Base-by-base conservation (phyloP, 139 green algal genomes). In the Chlorella sp. region DNA sequence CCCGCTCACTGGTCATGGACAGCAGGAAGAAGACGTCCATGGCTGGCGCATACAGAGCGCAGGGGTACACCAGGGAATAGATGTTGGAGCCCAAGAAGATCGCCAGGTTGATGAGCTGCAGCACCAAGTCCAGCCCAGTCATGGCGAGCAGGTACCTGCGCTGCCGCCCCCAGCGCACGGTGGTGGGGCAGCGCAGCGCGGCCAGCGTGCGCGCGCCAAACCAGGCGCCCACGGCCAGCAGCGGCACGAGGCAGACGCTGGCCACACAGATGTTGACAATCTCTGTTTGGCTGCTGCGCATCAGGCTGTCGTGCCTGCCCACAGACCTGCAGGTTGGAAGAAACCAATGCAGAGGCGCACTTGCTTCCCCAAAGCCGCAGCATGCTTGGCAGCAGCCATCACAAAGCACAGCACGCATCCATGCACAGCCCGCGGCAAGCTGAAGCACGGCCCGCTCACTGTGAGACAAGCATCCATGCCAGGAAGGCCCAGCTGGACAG, bases 231-330 rank as follows among this genome's bases (percentile, higher is more conserved):
- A 56, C 44, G 7, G 13, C n/a, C 26, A 60, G 39, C 39, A 78
- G 17, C 23, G 26, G 16, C 39, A 36, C 39, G 39, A 78, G 70
- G 39, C 70, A 78, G 25, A 56, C 28, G 70, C 25, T 38, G 1
- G 25, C 70, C 26, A 78, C 70, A 5, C 39, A n/a, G 25, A 78
- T 78, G 70, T 78, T 78, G 12, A 78, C 70, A 28, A n/a, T 38
- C 13, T 78, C 70, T 0, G 56, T 11, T 3, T 25, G 13, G 41
- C 36, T 17, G 25, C 26, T 78, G 26, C 70, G 39, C 39, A 78
- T 47, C 13, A 78, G 70, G 25, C 39, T 60, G 70, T 78, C 56
- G 70, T 12, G 38, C 39, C 47, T 41, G 4, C 26, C 28, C 0
- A 60, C 25, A 12, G 25, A 26, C 69, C 69, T 75, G 69, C 30